Conservation (phyloP, 495 filamentous ascomycete genomes). For the Penicillium cosmopolitanum region DNA sequence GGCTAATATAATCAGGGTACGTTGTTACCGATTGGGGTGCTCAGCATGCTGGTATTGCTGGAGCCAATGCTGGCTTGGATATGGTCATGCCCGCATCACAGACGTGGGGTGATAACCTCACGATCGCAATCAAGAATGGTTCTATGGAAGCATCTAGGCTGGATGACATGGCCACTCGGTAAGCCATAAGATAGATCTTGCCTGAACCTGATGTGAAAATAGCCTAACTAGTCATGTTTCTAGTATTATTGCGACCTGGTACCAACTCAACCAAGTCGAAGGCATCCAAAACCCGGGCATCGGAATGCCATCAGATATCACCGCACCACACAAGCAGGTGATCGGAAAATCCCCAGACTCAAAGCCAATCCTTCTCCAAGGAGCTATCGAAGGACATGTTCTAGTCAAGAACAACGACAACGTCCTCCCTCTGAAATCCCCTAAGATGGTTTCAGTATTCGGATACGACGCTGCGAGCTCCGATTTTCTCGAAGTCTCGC, state of each 20-base stretch:
- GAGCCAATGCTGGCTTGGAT: constrained; percentile 60
- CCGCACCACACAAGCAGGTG: constrained; percentile 66
- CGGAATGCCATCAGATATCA: constrained; percentile 64
- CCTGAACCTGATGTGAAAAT: background rate
- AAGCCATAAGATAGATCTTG: constrained; percentile 23
- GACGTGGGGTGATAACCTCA: constrained; percentile 50
- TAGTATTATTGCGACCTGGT: constrained; percentile 83
- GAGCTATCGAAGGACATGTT: constrained; percentile 66
- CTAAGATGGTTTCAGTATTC: constrained; percentile 63
- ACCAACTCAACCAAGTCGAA: constrained; percentile 77
- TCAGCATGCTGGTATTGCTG: constrained; percentile 58
- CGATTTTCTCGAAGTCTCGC: constrained; percentile 64
- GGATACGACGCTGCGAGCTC: constrained; percentile 67
- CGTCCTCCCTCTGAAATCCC: constrained; percentile 64
- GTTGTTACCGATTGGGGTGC: constrained; percentile 62
- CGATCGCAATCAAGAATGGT: constrained; percentile 56
- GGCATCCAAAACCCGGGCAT: constrained; percentile 57
- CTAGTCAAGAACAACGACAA: constrained; percentile 72
- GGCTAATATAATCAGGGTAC: constrained; percentile 49
- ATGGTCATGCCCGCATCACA: constrained; percentile 58
- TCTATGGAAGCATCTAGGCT: constrained; percentile 48
- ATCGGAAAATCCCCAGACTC: constrained; percentile 56
- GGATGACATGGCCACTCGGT: constrained; percentile 63
- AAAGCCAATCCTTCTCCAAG: constrained; percentile 54
- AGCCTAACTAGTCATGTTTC: constrained; percentile 23